Percentiles rank a stretch among this genome's conserved stretches.
Conservation (phyloP, 1,284 basidiomycete species). For the Trametes versicolor region DNA sequence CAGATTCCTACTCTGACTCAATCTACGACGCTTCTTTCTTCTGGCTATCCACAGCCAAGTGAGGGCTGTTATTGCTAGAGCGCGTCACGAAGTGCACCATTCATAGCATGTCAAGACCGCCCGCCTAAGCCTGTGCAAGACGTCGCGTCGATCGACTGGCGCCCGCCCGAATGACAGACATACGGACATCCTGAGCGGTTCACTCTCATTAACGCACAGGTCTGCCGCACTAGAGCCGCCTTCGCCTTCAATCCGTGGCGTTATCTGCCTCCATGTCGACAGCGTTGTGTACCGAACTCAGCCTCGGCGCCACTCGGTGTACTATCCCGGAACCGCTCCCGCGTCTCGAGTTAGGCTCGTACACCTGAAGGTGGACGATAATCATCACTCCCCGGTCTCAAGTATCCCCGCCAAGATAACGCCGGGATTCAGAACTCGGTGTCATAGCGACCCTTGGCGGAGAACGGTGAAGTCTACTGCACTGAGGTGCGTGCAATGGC, state of each 20-base stretch:
- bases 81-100: background rate
- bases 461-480: too few species aligned
- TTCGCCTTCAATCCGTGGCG: background rate
- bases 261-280: background rate
- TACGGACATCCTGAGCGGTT: background rate
- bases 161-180: background rate
- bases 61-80: background rate
- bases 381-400: too few species aligned
- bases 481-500: too few species aligned
- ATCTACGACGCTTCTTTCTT: background rate
- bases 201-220: background rate
- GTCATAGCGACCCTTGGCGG: too few species aligned
- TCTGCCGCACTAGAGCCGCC: background rate
- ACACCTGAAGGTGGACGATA: too few species aligned
- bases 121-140: background rate
- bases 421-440: too few species aligned
- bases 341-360: too few species aligned
- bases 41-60: background rate
- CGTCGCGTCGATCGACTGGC: background rate
- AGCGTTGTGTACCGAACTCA: background rate
- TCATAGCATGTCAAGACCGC: background rate
- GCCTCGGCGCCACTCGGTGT: background rate
- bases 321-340: background rate
- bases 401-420: too few species aligned
- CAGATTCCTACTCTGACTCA: slow-evolving; percentile 1